A percentile compares a stretch with the other conserved stretches of the same genome.
Evolutionary conservation across 306 rosid species (phyloP).

Genomic region (Luffa aegyptiaca): DNA sequence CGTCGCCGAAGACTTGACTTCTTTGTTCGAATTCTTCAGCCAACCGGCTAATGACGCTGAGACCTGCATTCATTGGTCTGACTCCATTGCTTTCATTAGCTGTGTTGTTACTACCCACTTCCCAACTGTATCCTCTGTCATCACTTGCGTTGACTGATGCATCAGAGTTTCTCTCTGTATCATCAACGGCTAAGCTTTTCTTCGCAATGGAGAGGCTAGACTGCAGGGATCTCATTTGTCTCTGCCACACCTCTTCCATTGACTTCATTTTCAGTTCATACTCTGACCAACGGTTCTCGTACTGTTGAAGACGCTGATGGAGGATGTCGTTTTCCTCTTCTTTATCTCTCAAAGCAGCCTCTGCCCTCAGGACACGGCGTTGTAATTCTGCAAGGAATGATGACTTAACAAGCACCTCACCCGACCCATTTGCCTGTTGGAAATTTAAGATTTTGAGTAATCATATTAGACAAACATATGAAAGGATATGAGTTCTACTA

Average conservation of each 20-base stretch:
- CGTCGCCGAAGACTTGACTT: conserved; percentile 96
- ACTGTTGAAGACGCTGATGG: conserved; percentile 89
- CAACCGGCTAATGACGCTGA: conserved; percentile 88
- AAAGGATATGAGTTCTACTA: not conserved
- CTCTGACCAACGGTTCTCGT: conserved; percentile 94
- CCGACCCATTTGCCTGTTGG: conserved; percentile 58
- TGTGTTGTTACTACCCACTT: conserved; percentile 49
- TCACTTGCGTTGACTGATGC: conserved; percentile 86
- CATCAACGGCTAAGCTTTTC: conserved; percentile 92
- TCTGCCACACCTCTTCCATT: conserved; percentile 99
- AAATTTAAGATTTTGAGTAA: not conserved
- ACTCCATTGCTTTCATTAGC: conserved; percentile 71
- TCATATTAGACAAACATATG: not conserved
- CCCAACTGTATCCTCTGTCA: conserved; percentile 73
- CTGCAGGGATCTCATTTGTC: conserved; percentile 95
- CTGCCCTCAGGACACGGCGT: conserved; percentile 90
- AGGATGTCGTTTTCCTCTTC: conserved; percentile 99
- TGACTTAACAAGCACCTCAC: conserved; percentile 90
- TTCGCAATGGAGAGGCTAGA: conserved; percentile 98
- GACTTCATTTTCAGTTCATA: conserved; percentile 95
- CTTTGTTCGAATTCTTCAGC: conserved; percentile 97
- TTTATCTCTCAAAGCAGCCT: conserved; percentile 85
- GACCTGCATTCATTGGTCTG: conserved; percentile 92
- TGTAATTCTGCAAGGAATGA: conserved; percentile 87
- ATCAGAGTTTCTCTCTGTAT: conserved; percentile 82